Percentiles rank a stretch among this genome's conserved stretches.
phyloP scores from a whole-genome alignment of 768 basidiomycete species.

The Suillus subalutaceus region DNA sequence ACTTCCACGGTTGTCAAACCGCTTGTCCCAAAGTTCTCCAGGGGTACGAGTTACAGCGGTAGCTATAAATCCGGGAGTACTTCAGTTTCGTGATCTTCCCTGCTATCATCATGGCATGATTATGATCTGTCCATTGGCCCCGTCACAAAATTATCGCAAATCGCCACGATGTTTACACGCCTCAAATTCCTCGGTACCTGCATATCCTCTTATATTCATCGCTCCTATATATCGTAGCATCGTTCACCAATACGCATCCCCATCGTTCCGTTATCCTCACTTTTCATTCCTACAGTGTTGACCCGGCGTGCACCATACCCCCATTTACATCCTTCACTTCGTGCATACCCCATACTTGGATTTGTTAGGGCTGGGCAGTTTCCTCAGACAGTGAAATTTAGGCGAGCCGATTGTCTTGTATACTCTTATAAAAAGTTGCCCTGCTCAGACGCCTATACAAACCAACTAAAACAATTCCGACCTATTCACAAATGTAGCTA shows the following conservation, averaged over 20 bases:
- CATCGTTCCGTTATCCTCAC: not conserved
- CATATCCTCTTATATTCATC: not conserved
- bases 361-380: not conserved
- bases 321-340: not conserved
- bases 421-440: not conserved
- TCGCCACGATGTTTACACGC: not conserved
- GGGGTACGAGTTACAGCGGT: conserved; percentile 29
- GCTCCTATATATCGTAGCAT: not conserved
- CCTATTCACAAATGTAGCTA: not conserved
- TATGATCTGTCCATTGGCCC: not conserved
- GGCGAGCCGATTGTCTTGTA: not conserved
- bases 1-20: not conserved
- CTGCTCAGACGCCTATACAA: not conserved
- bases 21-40: conserved; percentile 19
- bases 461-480: not conserved
- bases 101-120: not conserved
- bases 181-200: not conserved
- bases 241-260: not conserved
- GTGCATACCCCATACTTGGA: conserved; percentile 2
- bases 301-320: conserved; percentile 2
- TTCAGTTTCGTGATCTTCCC: conserved; percentile 4
- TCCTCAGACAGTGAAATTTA: not conserved
- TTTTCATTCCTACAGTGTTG: not conserved
- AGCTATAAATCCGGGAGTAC: conserved; percentile 1
- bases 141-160: not conserved